A percentile compares a stretch with the other conserved stretches of the same genome.
Conservation (phyloP, 2,329 filamentous ascomycete genomes). For the Didymella pomorum region DNA sequence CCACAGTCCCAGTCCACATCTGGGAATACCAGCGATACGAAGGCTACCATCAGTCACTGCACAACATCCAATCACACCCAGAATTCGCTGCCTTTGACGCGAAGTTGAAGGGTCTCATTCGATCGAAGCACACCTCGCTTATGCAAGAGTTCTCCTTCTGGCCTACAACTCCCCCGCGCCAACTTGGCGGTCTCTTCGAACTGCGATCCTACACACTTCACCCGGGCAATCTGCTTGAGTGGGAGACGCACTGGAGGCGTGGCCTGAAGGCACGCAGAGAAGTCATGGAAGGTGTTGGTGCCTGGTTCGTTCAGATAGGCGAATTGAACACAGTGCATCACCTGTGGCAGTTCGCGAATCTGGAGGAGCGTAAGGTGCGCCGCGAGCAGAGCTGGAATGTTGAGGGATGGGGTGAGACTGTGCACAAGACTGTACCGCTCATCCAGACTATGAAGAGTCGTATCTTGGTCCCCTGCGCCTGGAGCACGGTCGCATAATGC, state of each 20-base stretch:
- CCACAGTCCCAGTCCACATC: conserved; percentile 79
- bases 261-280: conserved; percentile 89
- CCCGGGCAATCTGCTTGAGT: conserved; percentile 94
- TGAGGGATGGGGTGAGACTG: conserved; percentile 95
- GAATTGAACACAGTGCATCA: conserved; percentile 98
- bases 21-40: conserved; percentile 99
- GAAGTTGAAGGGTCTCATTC: conserved; percentile 86
- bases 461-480: conserved; percentile 92
- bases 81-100: conserved; percentile 84
- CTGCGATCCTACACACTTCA: conserved; percentile 95
- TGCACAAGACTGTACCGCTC: conserved; percentile 96
- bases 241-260: conserved; percentile 97
- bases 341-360: conserved; percentile 96
- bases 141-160: conserved; percentile 99
- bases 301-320: conserved; percentile 98
- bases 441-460: conserved; percentile 97
- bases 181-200: conserved; percentile 93
- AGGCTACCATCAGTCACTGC: conserved; percentile 90
- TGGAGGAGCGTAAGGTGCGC: conserved; percentile 89
- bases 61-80: conserved; percentile 82
- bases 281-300: conserved; percentile 98
- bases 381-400: conserved; percentile 95
- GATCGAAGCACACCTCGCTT: conserved; percentile 82
- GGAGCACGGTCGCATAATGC: conserved; percentile 86
- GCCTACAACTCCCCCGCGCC: conserved; percentile 90